phyloP scores from a whole-genome alignment of 2,329 filamentous ascomycete genomes.

The Cladosporium colombiae region DNA sequence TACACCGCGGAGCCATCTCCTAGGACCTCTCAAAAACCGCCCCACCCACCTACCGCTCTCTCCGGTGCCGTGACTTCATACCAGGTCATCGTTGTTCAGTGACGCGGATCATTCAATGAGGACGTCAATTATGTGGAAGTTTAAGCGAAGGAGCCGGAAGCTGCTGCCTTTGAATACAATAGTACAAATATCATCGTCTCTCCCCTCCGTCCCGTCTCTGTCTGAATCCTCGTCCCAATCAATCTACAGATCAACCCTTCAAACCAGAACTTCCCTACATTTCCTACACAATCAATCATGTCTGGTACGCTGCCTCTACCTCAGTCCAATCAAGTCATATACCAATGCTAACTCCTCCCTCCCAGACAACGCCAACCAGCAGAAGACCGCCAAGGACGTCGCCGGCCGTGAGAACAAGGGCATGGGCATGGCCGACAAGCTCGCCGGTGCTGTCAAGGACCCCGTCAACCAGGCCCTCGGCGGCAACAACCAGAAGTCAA shows the following conservation, averaged over 20 bases:
- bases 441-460: slow-evolving; percentile 14
- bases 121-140: slow-evolving; percentile 1
- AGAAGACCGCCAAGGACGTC: slow-evolving; percentile 18
- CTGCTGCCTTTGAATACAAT: not conserved
- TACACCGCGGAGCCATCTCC: not conserved
- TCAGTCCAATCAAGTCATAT: not conserved
- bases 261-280: not conserved
- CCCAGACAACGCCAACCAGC: not conserved
- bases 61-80: slow-evolving; percentile 13
- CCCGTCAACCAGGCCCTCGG: slow-evolving; percentile 14
- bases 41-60: not conserved
- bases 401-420: slow-evolving; percentile 20
- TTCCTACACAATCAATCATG: not conserved
- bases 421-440: slow-evolving; percentile 18
- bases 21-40: not conserved
- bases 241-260: not conserved
- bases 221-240: not conserved
- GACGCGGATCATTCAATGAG: slow-evolving; percentile 1
- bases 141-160: not conserved
- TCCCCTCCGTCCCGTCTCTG: not conserved
- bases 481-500: slow-evolving; percentile 12
- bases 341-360: not conserved
- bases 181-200: not conserved
- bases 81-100: not conserved
- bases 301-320: not conserved